These are phyloP conservation scores for Fusarium sp. DNA, from an alignment of 2,329 filamentous ascomycete species.

Conservation along the genomic window DNA sequence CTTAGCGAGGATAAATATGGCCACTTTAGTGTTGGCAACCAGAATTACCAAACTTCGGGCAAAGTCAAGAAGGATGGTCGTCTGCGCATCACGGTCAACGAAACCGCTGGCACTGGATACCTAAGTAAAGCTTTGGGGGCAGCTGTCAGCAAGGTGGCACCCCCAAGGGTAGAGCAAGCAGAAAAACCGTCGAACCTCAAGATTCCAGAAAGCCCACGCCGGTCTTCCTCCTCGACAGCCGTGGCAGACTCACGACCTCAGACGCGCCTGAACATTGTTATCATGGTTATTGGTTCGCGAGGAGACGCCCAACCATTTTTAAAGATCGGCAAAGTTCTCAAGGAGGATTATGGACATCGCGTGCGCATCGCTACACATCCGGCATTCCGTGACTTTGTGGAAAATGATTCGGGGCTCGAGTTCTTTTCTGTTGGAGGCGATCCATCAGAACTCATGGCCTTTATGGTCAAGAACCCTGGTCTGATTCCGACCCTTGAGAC, in stretches of 20 bases:
- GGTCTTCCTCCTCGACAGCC: constrained; percentile 51
- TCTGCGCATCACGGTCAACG: constrained; percentile 77
- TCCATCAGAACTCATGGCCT: constrained; percentile 84
- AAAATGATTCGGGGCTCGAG: constrained; percentile 77
- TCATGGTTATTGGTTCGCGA: constrained; percentile 84
- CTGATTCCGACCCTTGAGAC: constrained; percentile 80
- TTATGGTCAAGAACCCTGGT: constrained; percentile 88
- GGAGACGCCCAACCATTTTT: constrained; percentile 87
- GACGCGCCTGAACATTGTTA: constrained; percentile 78
- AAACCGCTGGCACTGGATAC: constrained; percentile 76
- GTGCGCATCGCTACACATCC: constrained; percentile 84
- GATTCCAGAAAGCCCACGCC: constrained; percentile 26
- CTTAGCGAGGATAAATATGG: constrained; percentile 45
- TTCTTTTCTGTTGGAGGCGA: constrained; percentile 86
- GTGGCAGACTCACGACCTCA: constrained; percentile 48
- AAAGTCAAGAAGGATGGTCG: constrained; percentile 76
- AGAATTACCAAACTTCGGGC: constrained; percentile 73
- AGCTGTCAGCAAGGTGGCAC: constrained; percentile 59
- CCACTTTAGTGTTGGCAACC: constrained; percentile 69
- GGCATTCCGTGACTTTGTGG: constrained; percentile 79
- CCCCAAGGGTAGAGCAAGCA: constrained; percentile 12
- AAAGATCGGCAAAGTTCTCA: constrained; percentile 77
- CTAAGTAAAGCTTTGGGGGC: constrained; percentile 79
- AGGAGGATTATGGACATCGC: constrained; percentile 77
- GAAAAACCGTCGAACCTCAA: constrained; percentile 19